A percentile compares a stretch with the other conserved stretches of the same genome.
These are phyloP conservation scores for Priceomyces fermenticarens DNA, from an alignment of 805 yeast genomes.

Conservation along the genomic window DNA sequence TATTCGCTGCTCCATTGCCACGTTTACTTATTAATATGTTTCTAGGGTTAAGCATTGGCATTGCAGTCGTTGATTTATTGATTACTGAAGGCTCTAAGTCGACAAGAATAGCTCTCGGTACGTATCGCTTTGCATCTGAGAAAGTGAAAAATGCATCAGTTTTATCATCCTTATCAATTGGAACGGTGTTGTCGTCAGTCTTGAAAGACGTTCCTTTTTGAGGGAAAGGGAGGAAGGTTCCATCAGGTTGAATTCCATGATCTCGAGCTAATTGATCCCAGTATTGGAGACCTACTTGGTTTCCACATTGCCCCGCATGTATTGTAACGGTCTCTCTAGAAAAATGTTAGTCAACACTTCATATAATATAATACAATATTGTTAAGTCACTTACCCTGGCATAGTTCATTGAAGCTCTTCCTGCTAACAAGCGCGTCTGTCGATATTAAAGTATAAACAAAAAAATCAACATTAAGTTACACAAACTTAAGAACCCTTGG, in stretches of 20 bases:
- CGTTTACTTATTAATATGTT: conserved; percentile 74
- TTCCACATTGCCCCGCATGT: conserved; percentile 93
- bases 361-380: background rate
- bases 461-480: too few relatives aligned
- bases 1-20: conserved; percentile 94
- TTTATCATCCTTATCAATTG: conserved; percentile 50
- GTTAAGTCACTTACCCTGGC: conserved; percentile 19
- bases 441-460: too few relatives aligned
- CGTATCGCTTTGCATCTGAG: conserved; percentile 70
- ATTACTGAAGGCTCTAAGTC: conserved; percentile 93
- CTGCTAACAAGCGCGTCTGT: too few relatives aligned
- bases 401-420: conserved; percentile 5
- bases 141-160: conserved; percentile 81
- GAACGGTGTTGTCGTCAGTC: conserved; percentile 6
- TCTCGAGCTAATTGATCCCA: conserved; percentile 88
- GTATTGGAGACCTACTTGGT: conserved; percentile 88
- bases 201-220: conserved; percentile 17
- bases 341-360: background rate
- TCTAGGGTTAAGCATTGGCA: conserved; percentile 76
- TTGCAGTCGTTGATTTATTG: conserved; percentile 50
- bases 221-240: conserved; percentile 43
- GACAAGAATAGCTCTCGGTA: conserved; percentile 82
- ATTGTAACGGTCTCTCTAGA: conserved; percentile 63
- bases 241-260: conserved; percentile 77
- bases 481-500: too few relatives aligned